Evolutionary conservation across 2,329 filamentous ascomycete genomes (phyloP).

Genomic region (Hypomyces perniciosus): DNA sequence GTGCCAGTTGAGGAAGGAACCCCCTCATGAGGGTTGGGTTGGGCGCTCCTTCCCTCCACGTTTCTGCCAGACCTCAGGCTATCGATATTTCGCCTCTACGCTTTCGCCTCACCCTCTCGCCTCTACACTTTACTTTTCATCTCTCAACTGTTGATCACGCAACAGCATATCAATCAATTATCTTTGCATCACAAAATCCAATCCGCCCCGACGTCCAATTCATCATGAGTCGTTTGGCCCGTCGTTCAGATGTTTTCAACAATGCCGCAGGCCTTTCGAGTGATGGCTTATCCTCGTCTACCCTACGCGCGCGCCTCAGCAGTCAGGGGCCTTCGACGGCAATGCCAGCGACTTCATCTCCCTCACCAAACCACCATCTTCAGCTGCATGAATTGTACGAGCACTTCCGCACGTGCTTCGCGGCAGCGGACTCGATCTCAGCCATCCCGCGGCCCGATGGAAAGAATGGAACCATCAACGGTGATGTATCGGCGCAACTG

Average conservation of each 20-base stretch:
- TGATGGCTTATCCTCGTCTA: conserved; percentile 17
- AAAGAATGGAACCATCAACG: neutral
- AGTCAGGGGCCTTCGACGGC: conserved; percentile 16
- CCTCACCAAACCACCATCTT: neutral
- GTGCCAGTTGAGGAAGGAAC: too few relatives aligned
- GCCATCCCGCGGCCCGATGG: neutral
- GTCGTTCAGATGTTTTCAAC: neutral
- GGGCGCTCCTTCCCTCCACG: too few relatives aligned
- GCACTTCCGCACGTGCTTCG: conserved; percentile 21
- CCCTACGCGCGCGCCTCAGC: conserved; percentile 24
- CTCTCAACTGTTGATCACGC: neutral
- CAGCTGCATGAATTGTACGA: conserved; percentile 16
- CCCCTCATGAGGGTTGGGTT: too few relatives aligned
- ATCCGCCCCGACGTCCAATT: neutral
- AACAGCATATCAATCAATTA: neutral
- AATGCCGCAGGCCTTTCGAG: neutral
- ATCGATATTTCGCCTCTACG: too few relatives aligned
- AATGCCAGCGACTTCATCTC: neutral
- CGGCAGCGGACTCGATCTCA: neutral
- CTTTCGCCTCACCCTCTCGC: too few relatives aligned
- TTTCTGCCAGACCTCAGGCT: too few relatives aligned
- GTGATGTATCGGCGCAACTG: conserved; percentile 14
- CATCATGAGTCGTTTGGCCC: neutral
- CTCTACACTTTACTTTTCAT: neutral
- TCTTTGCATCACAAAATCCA: neutral